Base-by-base conservation (phyloP, 306 rosid genomes). In the Ziziphus jujuba region DNA sequence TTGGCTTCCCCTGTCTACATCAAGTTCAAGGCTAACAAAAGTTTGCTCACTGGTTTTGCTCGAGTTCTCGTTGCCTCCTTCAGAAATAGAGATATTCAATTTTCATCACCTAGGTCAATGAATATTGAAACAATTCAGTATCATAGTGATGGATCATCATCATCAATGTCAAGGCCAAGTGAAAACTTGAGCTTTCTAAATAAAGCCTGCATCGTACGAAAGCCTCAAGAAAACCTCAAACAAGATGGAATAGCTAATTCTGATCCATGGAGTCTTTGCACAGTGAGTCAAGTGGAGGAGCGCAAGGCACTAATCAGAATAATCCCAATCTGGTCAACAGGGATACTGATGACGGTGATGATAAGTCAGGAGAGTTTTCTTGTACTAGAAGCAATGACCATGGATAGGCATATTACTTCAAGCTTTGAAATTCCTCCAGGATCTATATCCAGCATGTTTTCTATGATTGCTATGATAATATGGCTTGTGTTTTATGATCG, bases 401-500 rank as follows among this genome's bases (percentile, higher is more conserved):
- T 65, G 70, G 47, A 65, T 23, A 50, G 70, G 11, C 70, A 65
- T 56, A 28, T 65, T 20, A 50, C 31, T 25, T 31, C 59, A 31
- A 51, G 21, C 49, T 50, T 65, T 24, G 31, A 65, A 65, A 51
- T 65, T 28, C 70, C 70, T 0, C 49, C 59, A 9, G 70, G 70
- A 20, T 65, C 70, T 28, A 24, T 65, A 36, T 6, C 43, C n/a
- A 21, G 21, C 8, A 14, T 53, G 12, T 50, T 65, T 25, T 8
- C 16, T 3, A 17, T 65, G 19, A 6, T 65, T n/a, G 20, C 48
- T 21, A 9, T 65, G n/a, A 23, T 19, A 7, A 50, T 65, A 15
- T 65, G 70, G 70, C 14, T 65, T 17, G 11, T 16, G n/a, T 31
- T 65, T 12, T 65, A 65, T 43, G 48, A 19, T 20, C 59, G 48